Conservation (phyloP, 2,329 filamentous ascomycete species). For the Aspergillus amoenus region DNA sequence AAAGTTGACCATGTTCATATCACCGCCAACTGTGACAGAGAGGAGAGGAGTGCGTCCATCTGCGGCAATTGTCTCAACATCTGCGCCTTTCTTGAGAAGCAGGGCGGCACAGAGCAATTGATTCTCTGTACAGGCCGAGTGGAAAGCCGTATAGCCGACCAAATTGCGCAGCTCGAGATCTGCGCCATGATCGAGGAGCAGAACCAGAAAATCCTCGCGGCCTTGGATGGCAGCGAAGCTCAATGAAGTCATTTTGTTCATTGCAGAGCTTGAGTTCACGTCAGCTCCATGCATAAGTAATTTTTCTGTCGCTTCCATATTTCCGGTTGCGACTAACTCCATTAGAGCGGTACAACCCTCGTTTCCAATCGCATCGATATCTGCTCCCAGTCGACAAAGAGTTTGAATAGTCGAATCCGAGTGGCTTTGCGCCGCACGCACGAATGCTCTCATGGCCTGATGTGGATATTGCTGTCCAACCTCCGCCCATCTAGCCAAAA, state of each 20-base stretch:
- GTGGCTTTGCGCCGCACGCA: too few species aligned
- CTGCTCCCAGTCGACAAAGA: too few species aligned
- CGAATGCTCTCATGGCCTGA: too few species aligned
- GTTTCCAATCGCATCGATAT: too few species aligned
- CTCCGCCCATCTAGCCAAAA: too few species aligned
- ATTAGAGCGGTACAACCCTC: too few species aligned
- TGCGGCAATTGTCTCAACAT: constrained; percentile 4
- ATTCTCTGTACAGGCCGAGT: not conserved
- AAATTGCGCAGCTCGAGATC: constrained; percentile 3
- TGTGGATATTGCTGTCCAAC: too few species aligned
- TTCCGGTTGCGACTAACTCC: too few species aligned
- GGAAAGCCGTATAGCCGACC: constrained; percentile 1
- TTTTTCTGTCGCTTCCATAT: constrained; percentile 3
- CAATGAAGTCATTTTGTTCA: constrained; percentile 13
- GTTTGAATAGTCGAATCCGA: too few species aligned
- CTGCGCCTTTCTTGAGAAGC: constrained; percentile 2
- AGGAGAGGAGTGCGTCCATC: constrained; percentile 8
- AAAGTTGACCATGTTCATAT: constrained; percentile 13
- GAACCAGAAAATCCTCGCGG: constrained; percentile 4
- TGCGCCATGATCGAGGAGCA: constrained; percentile 9
- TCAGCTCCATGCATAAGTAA: constrained; percentile 23
- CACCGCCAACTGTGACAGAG: not conserved
- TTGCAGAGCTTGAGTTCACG: constrained; percentile 8
- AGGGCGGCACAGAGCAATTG: not conserved
- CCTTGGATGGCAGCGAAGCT: constrained; percentile 9